Base-by-base conservation (phyloP, 2,329 filamentous ascomycete species). In the Phoma sp. region DNA sequence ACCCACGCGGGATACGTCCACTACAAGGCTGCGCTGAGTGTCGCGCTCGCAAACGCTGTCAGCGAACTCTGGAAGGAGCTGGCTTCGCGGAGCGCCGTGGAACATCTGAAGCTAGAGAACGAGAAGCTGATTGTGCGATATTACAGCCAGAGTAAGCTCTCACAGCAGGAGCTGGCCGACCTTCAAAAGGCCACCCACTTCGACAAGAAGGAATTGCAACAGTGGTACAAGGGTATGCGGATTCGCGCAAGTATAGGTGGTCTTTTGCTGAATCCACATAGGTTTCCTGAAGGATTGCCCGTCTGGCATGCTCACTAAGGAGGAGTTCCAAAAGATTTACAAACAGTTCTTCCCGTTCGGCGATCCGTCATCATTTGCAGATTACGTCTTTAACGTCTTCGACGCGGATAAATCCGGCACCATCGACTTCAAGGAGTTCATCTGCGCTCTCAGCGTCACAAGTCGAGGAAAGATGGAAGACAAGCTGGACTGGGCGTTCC, bases 351-450 rank as follows among this genome's bases (percentile, higher is more conserved):
- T 99, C 78, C 95, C 95, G 13, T 98, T 98, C 72, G 95, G 95
- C 65, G 95, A 99, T 76, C 95, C 95, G 3, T 96, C 92, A 24
- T 95, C 91, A 2, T 99, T 99, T 75, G 95, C 95, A 75, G 94
- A 98, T 80, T 98, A 98, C 76, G 95, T 99, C 60, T 99, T 99
- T 82, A 96, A 97, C 69, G 95, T 99, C 35, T 99, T 99, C 77
- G 95, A 99, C 77, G 90, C 91, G 74, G 95, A 99, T 79, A 96
- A 96, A 73, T 96, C 92, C 39, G 95, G 95, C 64, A 94, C 91
- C 67, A 99, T 99, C 74, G 95, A 99, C 80, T 99, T 99, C 80
- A 98, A 98, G 77, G 95, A 99, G 79, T 99, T 99, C 80, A 99
- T 99, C 78, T 97, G 94, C 80, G 95, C 95, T 25, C 81, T 99